Conservation (phyloP, 2,329 filamentous ascomycete species). For the Ceratocystis colombiana region DNA sequence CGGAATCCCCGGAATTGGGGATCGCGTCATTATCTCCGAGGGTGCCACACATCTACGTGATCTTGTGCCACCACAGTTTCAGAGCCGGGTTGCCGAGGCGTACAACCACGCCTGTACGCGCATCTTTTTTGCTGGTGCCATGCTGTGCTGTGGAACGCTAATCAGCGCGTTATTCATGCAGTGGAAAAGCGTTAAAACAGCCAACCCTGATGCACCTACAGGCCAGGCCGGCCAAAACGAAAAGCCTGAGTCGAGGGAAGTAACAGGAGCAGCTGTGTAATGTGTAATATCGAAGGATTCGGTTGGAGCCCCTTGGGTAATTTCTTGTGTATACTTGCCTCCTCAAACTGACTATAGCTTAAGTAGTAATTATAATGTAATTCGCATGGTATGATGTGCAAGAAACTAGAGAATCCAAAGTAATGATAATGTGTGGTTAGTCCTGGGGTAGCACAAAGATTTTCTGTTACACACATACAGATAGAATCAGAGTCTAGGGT, state of each 20-base stretch:
- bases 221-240: not conserved
- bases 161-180: slow-evolving; percentile 51
- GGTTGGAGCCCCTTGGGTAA: not conserved
- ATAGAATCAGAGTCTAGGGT: not conserved
- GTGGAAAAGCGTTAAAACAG: slow-evolving; percentile 58
- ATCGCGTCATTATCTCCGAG: slow-evolving; percentile 38
- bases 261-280: not conserved
- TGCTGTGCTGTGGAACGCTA: slow-evolving; percentile 45
- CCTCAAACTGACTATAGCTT: not conserved
- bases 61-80: slow-evolving; percentile 41
- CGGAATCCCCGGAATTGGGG: slow-evolving; percentile 37
- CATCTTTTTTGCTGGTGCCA: slow-evolving; percentile 54
- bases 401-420: not conserved
- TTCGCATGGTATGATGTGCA: not conserved
- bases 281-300: not conserved
- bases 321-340: slow-evolving; percentile 1
- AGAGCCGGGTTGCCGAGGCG: slow-evolving; percentile 46
- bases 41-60: slow-evolving; percentile 52
- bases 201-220: slow-evolving; percentile 15
- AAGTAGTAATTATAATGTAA: not conserved
- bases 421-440: not conserved
- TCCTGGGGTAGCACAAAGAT: not conserved
- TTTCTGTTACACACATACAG: not conserved
- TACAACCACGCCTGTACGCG: slow-evolving; percentile 56
- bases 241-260: not conserved